phyloP scores from a whole-genome alignment of 2,329 filamentous ascomycete genomes.

The Colletotrichum salicis region DNA sequence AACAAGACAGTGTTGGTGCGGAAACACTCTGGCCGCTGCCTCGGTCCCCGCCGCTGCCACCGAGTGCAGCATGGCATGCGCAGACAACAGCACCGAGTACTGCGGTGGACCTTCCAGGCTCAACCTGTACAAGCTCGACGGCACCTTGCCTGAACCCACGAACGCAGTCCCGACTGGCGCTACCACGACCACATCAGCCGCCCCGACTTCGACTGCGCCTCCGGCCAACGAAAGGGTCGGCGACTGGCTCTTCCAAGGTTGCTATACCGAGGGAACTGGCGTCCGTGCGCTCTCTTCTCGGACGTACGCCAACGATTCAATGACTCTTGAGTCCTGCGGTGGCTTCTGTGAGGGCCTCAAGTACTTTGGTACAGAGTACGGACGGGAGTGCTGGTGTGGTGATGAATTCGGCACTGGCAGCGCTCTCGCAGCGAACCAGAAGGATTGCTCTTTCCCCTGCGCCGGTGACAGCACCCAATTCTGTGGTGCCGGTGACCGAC shows the following conservation, averaged over 20 bases:
- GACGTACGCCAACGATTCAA: conserved; percentile 44
- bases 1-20: conserved; percentile 48
- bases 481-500: conserved; percentile 48
- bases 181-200: background rate
- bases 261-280: conserved; percentile 48
- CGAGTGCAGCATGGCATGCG: conserved; percentile 49
- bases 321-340: conserved; percentile 49
- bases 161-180: background rate
- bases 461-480: conserved; percentile 45
- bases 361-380: conserved; percentile 50
- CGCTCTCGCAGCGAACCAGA: conserved; percentile 41
- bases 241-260: conserved; percentile 48
- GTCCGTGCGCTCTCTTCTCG: conserved; percentile 45
- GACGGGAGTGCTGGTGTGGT: conserved; percentile 52
- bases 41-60: conserved; percentile 42
- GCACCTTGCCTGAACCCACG: conserved; percentile 4
- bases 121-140: conserved; percentile 47
- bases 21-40: conserved; percentile 42
- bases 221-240: conserved; percentile 39
- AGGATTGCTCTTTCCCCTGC: conserved; percentile 48
- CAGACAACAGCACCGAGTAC: conserved; percentile 48
- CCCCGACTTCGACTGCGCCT: conserved; percentile 3
- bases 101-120: conserved; percentile 49
- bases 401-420: conserved; percentile 44
- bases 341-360: conserved; percentile 43